These are phyloP conservation scores for Solanum neorickii DNA, from an alignment of 257 asterid species.

Conservation along the genomic window DNA sequence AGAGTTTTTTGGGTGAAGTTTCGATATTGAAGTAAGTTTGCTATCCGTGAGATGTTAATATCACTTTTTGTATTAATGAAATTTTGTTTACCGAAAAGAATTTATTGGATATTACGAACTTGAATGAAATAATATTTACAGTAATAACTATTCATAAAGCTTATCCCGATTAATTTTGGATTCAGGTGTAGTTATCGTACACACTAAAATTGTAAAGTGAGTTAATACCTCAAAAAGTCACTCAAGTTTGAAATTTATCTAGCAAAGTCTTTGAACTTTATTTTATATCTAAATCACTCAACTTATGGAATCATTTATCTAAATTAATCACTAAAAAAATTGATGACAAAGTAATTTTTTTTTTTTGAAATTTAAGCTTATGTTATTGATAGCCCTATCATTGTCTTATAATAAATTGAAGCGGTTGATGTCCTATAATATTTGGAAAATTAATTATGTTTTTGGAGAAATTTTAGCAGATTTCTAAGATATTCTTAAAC, in stretches of 20 bases:
- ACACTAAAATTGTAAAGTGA: not conserved
- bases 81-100: too few species aligned
- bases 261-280: not conserved
- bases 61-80: too few species aligned
- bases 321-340: not conserved
- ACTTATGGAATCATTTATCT: too few species aligned
- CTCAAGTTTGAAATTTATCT: not conserved
- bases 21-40: too few species aligned
- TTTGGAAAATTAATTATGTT: too few species aligned
- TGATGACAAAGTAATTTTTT: not conserved
- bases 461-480: not conserved
- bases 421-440: too few species aligned
- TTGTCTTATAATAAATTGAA: too few species aligned
- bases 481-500: not conserved
- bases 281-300: too few species aligned
- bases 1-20: too few species aligned
- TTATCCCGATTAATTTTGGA: not conserved
- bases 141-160: not conserved
- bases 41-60: too few species aligned
- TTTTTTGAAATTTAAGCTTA: too few species aligned
- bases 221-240: not conserved
- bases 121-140: not conserved
- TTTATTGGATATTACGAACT: too few species aligned
- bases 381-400: not conserved
- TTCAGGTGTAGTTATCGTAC: not conserved